Base-by-base conservation (phyloP, 1,284 basidiomycete genomes). In the Leccinum griseonigrum region DNA sequence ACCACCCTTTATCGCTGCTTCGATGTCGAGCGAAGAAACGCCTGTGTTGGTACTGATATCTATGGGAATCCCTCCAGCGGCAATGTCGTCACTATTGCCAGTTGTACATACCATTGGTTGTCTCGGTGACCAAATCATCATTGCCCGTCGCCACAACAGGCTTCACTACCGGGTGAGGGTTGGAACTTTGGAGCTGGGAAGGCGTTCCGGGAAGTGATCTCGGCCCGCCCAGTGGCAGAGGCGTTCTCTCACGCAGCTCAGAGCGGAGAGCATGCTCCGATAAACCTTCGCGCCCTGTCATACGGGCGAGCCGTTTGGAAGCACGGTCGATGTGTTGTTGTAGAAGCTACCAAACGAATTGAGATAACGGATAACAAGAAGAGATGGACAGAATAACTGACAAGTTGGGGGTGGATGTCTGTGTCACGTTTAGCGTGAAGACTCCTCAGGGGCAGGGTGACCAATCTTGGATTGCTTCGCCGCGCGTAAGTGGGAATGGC, bases 261-360 rank as follows among this genome's bases (percentile, higher is more conserved):
- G 72, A 76, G 43, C 77, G 76, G 56, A 91, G 79, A 26, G 82
- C 78, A 32, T 78, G 75, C 43, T 78, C 76, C 29, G 81, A 77
- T 2, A 86, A 87, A 9, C 71, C 78, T 14, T 76, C 75, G 52
- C 82, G 82, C 18, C 87, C 85, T 8, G 83, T 84, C 85, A 92
- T 89, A 59, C 81, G 85, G 4, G 90, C 88, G 60, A 86, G 78
- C 60, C 91, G 88, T 61, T 80, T 83, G 61, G 83, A 77, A 59
- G 83, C 80, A 57, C 84, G 84, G 75, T 91, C 92, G 64, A 89
- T 83, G 68, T 88, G 81, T 74, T 88, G 90, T 73, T 91, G 90
- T 53, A 87, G 75, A 60, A 82, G 74, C 90, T 92, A 60, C 36
- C 18, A 50, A 58, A 52, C 26, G n/a, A 56, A 28, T 28, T 7